Base-by-base conservation (phyloP, 129 eudicot species). In the Glebionis coronaria region DNA sequence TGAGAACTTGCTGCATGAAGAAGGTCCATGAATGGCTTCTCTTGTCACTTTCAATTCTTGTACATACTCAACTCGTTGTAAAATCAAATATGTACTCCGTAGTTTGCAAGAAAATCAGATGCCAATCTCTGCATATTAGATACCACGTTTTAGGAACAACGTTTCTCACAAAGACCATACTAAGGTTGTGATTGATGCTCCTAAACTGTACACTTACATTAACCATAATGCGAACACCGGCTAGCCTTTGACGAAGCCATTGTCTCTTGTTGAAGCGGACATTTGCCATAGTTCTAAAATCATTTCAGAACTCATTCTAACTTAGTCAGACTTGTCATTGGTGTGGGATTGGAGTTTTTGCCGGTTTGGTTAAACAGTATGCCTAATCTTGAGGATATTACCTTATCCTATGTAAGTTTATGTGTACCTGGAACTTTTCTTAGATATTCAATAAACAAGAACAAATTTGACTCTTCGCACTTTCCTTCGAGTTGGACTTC, bases 11-110 rank as follows among this genome's bases (percentile, higher is more conserved):
- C 96, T 12, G 96, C 96, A 79, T 89, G 90, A 16, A 89, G 87
- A 19, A 89, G 93, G 64, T 89, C 96, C 93, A 89, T 89, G 49
- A 89, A 31, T 89, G 93, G 60, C 96, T 89, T 81, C 96, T 85
- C 74, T 89, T 89, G 79, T 89, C 96, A 79, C 86, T 63, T n/a
- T n/a, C n/a, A n/a, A n/a, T 68, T 86, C 96, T 65, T 81, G 88
- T 55, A 90, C 97, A 79, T 73, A 83, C 71, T 90, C 97, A n/a
- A 90, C 94, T 79, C 94, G 78, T 52, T 90, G 97, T 52, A 81
- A 86, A 57, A 90, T 90, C 78, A 90, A 71, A 80, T 90, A 95
- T 46, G 97, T 90, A 65, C 97, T 90, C 56, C 72, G 61, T 90
- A 90, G 29, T 69, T 75, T 62, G 94, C 58, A 13, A 90, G 88